phyloP scores from a whole-genome alignment of 2,329 filamentous ascomycete species.

The Xylaria hypoxylon region DNA sequence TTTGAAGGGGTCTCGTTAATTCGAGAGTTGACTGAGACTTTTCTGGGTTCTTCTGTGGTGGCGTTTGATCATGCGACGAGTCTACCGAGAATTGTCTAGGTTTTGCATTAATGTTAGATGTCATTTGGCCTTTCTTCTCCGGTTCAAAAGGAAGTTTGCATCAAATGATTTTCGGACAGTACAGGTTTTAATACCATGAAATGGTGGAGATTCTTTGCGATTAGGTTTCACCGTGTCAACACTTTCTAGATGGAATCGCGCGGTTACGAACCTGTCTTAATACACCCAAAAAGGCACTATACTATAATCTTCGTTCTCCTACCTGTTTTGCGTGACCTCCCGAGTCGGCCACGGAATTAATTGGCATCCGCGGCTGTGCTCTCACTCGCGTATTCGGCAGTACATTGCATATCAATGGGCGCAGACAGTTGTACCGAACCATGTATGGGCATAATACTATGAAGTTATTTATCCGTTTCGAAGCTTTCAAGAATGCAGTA shows the following conservation, averaged over 20 bases:
- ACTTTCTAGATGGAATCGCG: background rate
- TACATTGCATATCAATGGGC: background rate
- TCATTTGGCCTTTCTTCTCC: background rate
- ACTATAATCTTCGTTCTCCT: background rate
- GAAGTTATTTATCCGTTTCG: background rate
- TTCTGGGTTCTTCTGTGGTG: background rate
- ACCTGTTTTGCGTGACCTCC: background rate
- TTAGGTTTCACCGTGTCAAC: background rate
- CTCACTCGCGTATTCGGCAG: background rate
- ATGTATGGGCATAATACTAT: background rate
- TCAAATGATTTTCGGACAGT: background rate
- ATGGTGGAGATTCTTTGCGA: background rate
- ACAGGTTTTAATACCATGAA: background rate
- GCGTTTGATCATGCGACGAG: slow-evolving; percentile 14
- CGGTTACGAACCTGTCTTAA: background rate
- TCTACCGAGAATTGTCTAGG: background rate
- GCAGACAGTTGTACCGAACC: background rate
- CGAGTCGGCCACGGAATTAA: too few relatives aligned
- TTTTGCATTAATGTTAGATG: background rate
- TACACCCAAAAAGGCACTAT: background rate
- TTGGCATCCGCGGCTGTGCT: too few relatives aligned
- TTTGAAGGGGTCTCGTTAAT: slow-evolving; percentile 44
- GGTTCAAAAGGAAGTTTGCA: background rate
- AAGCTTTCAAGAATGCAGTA: background rate
- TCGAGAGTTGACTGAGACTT: background rate